Conservation (phyloP, 1,139 yeast genomes). For the Torulaspora globosa region DNA sequence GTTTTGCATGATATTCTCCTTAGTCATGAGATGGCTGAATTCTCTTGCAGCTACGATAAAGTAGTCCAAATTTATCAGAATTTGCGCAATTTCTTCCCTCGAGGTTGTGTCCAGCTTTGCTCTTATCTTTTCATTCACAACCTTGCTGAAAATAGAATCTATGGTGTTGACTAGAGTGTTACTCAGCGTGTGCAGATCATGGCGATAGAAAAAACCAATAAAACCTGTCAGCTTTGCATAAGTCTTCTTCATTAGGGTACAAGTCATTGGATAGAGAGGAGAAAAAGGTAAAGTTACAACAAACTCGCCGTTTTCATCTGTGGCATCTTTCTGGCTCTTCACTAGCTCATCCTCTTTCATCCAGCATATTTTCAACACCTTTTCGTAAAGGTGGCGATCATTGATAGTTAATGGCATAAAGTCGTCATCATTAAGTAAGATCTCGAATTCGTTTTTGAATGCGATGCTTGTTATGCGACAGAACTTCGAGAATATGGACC, state of each 20-base stretch:
- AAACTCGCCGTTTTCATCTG: constrained; percentile 39
- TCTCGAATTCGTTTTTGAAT: constrained; percentile 59
- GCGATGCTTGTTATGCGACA: constrained; percentile 53
- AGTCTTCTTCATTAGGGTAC: constrained; percentile 66
- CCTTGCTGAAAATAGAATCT: constrained; percentile 64
- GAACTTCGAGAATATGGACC: constrained; percentile 57
- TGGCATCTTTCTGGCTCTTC: constrained; percentile 38
- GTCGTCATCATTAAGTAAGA: constrained; percentile 70
- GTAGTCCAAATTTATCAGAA: constrained; percentile 80
- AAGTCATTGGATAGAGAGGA: constrained; percentile 79
- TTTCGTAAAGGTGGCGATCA: constrained; percentile 55
- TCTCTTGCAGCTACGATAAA: constrained; percentile 56
- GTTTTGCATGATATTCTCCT: constrained; percentile 41
- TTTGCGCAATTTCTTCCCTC: constrained; percentile 88
- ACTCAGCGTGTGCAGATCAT: constrained; percentile 48
- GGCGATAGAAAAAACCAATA: constrained; percentile 53
- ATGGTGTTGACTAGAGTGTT: constrained; percentile 56
- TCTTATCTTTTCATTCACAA: constrained; percentile 64
- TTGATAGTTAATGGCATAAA: constrained; percentile 81
- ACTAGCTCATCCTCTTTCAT: constrained; percentile 50
- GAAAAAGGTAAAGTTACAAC: constrained; percentile 87
- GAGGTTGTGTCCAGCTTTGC: constrained; percentile 66
- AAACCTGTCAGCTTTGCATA: constrained; percentile 61
- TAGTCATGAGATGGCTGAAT: constrained; percentile 42
- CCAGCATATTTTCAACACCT: constrained; percentile 65